These are phyloP conservation scores for Aspergillus nomiae DNA, from an alignment of 2,329 filamentous ascomycete species.

Conservation along the genomic window DNA sequence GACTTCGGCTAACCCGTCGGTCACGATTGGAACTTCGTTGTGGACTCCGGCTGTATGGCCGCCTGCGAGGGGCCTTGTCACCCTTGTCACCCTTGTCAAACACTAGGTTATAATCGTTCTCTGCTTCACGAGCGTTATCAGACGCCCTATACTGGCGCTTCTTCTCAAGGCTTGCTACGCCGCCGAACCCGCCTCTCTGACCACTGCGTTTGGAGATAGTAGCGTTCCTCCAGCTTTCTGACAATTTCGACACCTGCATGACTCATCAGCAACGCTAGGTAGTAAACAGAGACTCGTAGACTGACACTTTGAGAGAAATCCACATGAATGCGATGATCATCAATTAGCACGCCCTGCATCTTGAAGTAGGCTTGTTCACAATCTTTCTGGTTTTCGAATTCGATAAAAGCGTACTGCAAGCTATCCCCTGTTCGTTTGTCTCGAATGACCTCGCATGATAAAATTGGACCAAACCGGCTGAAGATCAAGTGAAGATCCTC, in stretches of 20 bases:
- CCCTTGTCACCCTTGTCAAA: conserved; percentile 61
- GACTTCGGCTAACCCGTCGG: conserved; percentile 35
- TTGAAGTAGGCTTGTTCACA: conserved; percentile 98
- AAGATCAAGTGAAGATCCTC: conserved; percentile 96
- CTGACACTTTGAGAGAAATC: conserved; percentile 96
- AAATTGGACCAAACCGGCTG: conserved; percentile 89
- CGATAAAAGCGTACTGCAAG: conserved; percentile 95
- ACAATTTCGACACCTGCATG: conserved; percentile 68
- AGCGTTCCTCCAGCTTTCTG: conserved; percentile 82
- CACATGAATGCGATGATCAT: conserved; percentile 96
- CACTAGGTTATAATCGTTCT: conserved; percentile 73
- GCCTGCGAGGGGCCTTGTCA: conserved; percentile 24
- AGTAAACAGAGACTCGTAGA: neutral
- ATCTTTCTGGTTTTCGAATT: conserved; percentile 88
- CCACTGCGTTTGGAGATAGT: conserved; percentile 77
- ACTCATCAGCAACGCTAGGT: conserved; percentile 23
- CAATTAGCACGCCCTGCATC: conserved; percentile 96
- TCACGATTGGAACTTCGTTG: conserved; percentile 35
- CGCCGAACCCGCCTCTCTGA: conserved; percentile 80
- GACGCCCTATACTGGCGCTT: conserved; percentile 84
- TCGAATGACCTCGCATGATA: conserved; percentile 94
- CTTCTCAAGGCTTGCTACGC: conserved; percentile 84
- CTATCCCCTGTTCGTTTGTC: conserved; percentile 94
- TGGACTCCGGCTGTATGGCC: conserved; percentile 49
- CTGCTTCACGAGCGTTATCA: conserved; percentile 49